Evolutionary conservation across 306 rosid species (phyloP).

Genomic region (Vigna mungo): DNA sequence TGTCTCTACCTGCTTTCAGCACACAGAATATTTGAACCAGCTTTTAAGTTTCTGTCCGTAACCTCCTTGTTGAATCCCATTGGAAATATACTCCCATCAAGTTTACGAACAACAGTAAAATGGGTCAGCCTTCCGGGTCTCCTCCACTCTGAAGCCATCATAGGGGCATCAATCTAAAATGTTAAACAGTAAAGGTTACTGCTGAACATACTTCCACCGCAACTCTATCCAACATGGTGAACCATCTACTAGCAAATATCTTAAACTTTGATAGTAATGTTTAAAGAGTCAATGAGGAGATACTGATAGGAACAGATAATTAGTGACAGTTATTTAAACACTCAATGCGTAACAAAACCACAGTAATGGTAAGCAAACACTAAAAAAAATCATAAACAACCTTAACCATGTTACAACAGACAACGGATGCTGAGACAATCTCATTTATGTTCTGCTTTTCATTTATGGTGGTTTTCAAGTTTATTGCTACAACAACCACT

Average conservation of each 20-base stretch:
- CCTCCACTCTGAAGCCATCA: constrained; percentile 93
- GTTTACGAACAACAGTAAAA: constrained; percentile 93
- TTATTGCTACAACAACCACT: constrained; percentile 77
- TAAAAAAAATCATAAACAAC: constrained; percentile 54
- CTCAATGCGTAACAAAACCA: constrained; percentile 9
- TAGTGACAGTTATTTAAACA: neutral
- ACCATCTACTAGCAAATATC: neutral
- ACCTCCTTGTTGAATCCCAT: constrained; percentile 82
- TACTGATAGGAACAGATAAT: neutral
- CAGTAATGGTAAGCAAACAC: constrained; percentile 37
- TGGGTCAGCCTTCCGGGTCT: constrained; percentile 82
- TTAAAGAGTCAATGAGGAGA: neutral
- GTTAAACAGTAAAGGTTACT: constrained; percentile 47
- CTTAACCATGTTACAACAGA: constrained; percentile 88
- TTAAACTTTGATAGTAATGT: constrained; percentile 12
- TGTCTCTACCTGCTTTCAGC: constrained; percentile 76
- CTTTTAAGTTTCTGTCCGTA: constrained; percentile 71
- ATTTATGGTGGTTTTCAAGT: constrained; percentile 80
- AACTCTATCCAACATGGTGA: constrained; percentile 20
- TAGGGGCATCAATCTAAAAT: constrained; percentile 90
- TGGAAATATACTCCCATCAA: constrained; percentile 89
- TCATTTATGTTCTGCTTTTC: constrained; percentile 77
- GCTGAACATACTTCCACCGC: constrained; percentile 22
- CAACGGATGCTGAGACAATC: constrained; percentile 91
- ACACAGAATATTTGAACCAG: constrained; percentile 76